Percentiles rank a stretch among this genome's conserved stretches.
phyloP scores from a whole-genome alignment of 345 rosid species.

The Eucalyptus camaldulensis region DNA sequence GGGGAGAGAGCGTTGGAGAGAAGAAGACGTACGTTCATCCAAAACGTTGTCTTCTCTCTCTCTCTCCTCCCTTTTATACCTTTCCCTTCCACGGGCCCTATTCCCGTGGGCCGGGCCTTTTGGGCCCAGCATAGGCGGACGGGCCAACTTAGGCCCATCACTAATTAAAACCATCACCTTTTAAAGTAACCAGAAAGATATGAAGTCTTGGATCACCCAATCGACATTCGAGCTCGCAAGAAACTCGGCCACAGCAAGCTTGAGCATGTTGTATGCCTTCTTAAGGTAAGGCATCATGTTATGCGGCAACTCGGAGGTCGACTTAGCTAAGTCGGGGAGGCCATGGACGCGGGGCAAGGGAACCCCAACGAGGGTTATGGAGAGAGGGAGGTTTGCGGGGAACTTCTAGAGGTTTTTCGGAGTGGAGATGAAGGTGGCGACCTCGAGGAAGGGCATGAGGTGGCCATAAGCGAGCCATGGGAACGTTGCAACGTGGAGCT shows the following conservation, averaged over 20 bases:
- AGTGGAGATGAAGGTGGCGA: background rate
- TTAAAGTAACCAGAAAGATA: constrained; percentile 21
- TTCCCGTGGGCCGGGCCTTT: no score
- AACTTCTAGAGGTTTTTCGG: background rate
- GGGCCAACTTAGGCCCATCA: no score
- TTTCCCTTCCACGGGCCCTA: no score
- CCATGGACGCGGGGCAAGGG: constrained; percentile 6
- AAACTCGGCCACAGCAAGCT: background rate
- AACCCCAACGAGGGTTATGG: constrained; percentile 3
- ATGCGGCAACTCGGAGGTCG: constrained; percentile 15
- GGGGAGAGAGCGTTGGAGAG: no score
- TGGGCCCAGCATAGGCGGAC: no score
- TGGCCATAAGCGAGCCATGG: background rate
- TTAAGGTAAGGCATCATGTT: constrained; percentile 10
- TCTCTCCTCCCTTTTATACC: no score
- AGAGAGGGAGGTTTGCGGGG: background rate
- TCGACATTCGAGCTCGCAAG: constrained; percentile 5
- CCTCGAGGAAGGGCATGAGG: background rate
- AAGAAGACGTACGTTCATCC: no score
- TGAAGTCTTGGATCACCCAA: constrained; percentile 25
- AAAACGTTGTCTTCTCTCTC: no score
- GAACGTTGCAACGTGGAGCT: background rate
- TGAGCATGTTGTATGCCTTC: constrained; percentile 16
- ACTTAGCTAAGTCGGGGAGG: constrained; percentile 17
- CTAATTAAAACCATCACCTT: no score